phyloP scores from a whole-genome alignment of 345 rosid genomes.

The Ricinus communis region DNA sequence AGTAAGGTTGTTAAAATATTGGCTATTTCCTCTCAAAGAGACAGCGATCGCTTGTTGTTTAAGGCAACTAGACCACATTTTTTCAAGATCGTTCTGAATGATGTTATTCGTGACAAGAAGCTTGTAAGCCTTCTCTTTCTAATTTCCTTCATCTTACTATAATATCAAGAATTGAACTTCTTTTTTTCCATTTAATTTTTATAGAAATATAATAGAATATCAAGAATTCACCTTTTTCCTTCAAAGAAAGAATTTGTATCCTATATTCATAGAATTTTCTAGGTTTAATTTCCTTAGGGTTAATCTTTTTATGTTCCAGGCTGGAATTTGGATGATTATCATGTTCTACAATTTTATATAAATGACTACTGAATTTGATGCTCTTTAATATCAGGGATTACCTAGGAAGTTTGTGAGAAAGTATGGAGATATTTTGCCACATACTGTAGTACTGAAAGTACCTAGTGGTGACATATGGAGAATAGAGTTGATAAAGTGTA shows the following conservation, averaged over 20 bases:
- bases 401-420: conserved; percentile 17
- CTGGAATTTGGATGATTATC: neutral
- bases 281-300: too few species aligned
- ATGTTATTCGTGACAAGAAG: neutral
- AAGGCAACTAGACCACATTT: neutral
- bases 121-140: neutral
- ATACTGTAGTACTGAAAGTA: neutral
- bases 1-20: neutral
- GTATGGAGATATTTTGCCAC: neutral
- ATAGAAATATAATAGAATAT: too few species aligned
- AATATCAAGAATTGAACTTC: neutral
- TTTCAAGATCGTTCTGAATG: conserved; percentile 11
- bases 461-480: conserved; percentile 7
- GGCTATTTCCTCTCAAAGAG: neutral
- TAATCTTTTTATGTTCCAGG: too few species aligned
- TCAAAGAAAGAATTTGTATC: too few species aligned
- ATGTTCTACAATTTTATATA: neutral
- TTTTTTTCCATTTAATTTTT: too few species aligned
- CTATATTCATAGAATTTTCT: too few species aligned
- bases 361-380: neutral
- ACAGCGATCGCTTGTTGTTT: neutral
- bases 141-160: too few species aligned
- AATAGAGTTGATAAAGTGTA: neutral
- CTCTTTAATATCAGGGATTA: conserved; percentile 18
- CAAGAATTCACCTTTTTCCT: too few species aligned